phyloP scores from a whole-genome alignment of 148 eudicot genomes.

The Spergularia marina region DNA sequence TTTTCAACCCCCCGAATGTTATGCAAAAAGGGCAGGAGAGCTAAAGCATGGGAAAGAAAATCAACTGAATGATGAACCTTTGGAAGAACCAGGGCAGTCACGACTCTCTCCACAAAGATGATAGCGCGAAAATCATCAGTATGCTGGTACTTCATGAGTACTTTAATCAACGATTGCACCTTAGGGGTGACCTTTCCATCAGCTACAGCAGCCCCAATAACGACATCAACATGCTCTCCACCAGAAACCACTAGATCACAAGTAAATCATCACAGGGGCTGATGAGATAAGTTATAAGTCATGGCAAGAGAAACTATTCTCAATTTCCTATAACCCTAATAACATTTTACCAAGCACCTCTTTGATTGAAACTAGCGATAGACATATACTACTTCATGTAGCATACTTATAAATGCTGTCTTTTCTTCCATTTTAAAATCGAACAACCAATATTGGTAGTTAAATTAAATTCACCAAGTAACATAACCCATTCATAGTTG shows the following conservation, averaged over 20 bases:
- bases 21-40: constrained; percentile 14
- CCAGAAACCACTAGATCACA: constrained; percentile 75
- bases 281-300: not conserved
- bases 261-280: not conserved
- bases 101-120: constrained; percentile 95
- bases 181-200: constrained; percentile 98
- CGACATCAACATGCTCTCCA: constrained; percentile 95
- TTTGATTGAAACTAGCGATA: not conserved
- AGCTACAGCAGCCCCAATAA: constrained; percentile 98
- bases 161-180: constrained; percentile 86
- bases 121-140: constrained; percentile 93
- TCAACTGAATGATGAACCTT: constrained; percentile 48
- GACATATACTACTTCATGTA: not conserved
- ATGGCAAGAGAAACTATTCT: not conserved
- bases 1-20: constrained; percentile 18
- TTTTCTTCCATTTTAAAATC: not conserved
- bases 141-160: constrained; percentile 84
- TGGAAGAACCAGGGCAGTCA: constrained; percentile 94
- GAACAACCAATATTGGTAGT: not conserved
- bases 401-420: not conserved
- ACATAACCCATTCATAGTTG: not conserved
- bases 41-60: not conserved
- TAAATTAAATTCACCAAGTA: not conserved
- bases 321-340: not conserved
- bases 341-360: not conserved